Base-by-base conservation (phyloP, 2,329 filamentous ascomycete genomes). In the Alternaria dauci region DNA sequence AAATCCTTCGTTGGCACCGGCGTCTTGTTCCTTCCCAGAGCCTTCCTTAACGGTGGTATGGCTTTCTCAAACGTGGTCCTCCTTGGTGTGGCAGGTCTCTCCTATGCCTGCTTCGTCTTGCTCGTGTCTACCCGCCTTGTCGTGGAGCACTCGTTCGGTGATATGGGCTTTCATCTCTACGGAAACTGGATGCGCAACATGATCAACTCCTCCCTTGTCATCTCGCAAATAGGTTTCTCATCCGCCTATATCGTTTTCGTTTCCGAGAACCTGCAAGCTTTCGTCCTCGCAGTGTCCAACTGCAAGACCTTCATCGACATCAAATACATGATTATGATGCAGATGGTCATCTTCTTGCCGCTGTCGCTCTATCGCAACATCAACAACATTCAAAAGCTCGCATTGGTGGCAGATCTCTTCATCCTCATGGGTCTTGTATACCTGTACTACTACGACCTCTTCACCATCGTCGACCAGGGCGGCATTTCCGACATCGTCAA, bases 1-100 rank as follows among this genome's bases (percentile, higher is more conserved):
- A 99, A 99, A 82, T 98, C 94, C 0, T 99, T 99, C 75, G 95
- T 99, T 48, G 95, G 96, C 20, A 99, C 95, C 0, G 94, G 94
- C 57, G 94, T 98, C 8, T 84, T 98, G 16, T 98, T 98, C 81
- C 82, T 98, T 34, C 94, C 94, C 0, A 89, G 93, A 48, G 94
- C 95, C 5, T 99, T 95, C 76, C 86, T 97, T 66, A 99, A 97
- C 72, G 95, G 95, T 55, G 95, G 95, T 59, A 98, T 99, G 94
- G 82, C 97, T 16, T 99, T 99, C 80, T 97, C 93, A 72, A 97
- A 96, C 75, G 67, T 96, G 52, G 91, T 99, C 16, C 86, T 99
- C n/a, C 83, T 99, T 23, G 86, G 85, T 39, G 92, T 99, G 16
- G 94, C 95, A 7, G 83, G 87, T 2, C 83, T 99, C 60, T 97